Evolutionary conservation across 768 basidiomycete genomes (phyloP), one percentile per base, ranked within the genome.

Genomic region (Pleurotus djamor): DNA sequence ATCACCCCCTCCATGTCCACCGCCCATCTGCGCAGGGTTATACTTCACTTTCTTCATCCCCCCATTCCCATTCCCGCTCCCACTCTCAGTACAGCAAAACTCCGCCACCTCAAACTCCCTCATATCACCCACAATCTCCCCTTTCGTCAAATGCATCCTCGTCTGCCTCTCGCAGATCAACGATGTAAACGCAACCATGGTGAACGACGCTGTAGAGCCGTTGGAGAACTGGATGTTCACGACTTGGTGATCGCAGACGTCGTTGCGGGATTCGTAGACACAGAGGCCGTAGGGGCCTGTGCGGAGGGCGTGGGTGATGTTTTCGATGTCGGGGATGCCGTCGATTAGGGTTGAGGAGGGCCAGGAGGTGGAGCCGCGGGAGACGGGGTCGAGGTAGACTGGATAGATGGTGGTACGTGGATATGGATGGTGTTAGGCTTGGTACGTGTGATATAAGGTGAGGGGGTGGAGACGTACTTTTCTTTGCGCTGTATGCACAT

Each of bases 91-190:
- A 2, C 3, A 47, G 5, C 54, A 12, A 74, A 94, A 96, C 72
- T 94, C 86, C 17, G 84, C 87, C 16, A 91, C 84, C 12, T 85
- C 91, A 67, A 90, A 94, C 9, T 73, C 80, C 13, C 59, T 71
- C 91, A 92, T 92, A 70, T 96, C 84, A 32, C 94, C 94, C n/a
- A 94, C 79, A 54, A 96, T 87, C 73, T 95, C 94, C 4, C 94
- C 94, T 59, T 91, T 82, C 2, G 88, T 86, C 65, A 95, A 95
- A 69, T 95, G 92, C 67, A 94, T 75, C 12, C 91, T 83, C 4
- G 90, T 88, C 66, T 92, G 87, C n/a, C 94, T 87, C 36, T 90
- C 80, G 70, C 94, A 94, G 48, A 94, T 82, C 45, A 82, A 75
- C n/a, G 83, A 80, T 0, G 91, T 91, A 68, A 85, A 91, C 10